phyloP scores from a whole-genome alignment of 306 rosid genomes.

The Rubus idaeus region DNA sequence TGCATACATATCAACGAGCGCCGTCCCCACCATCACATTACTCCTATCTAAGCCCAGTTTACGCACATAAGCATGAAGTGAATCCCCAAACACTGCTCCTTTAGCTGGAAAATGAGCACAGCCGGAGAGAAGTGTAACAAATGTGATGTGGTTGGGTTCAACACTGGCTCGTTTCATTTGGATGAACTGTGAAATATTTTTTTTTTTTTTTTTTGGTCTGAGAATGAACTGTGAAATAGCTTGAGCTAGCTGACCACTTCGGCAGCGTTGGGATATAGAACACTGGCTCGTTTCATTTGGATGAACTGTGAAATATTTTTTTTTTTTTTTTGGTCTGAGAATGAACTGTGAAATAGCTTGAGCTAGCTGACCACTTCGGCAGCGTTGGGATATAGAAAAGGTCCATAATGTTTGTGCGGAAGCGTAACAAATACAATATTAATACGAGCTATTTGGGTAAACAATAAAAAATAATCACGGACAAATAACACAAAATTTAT shows the following conservation, averaged over 20 bases:
- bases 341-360: too few relatives aligned
- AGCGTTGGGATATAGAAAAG: too few relatives aligned
- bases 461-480: too few relatives aligned
- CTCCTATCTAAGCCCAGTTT: slow-evolving; percentile 52
- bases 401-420: too few relatives aligned
- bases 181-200: slow-evolving; percentile 44
- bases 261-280: slow-evolving; percentile 60
- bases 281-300: too few relatives aligned
- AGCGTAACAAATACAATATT: too few relatives aligned
- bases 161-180: slow-evolving; percentile 60
- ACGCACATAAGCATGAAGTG: slow-evolving; percentile 52
- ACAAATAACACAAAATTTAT: too few relatives aligned
- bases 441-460: too few relatives aligned
- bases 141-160: slow-evolving; percentile 70
- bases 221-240: slow-evolving; percentile 58
- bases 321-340: too few relatives aligned
- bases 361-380: too few relatives aligned
- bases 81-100: slow-evolving; percentile 41
- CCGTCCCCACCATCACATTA: slow-evolving; percentile 80
- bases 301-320: too few relatives aligned
- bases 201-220: too few relatives aligned
- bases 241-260: slow-evolving; percentile 52
- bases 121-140: slow-evolving; percentile 70
- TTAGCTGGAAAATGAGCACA: slow-evolving; percentile 54
- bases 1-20: slow-evolving; percentile 74